Base-by-base conservation (phyloP, 1,284 basidiomycete genomes). In the Cryptococcus sp. region DNA sequence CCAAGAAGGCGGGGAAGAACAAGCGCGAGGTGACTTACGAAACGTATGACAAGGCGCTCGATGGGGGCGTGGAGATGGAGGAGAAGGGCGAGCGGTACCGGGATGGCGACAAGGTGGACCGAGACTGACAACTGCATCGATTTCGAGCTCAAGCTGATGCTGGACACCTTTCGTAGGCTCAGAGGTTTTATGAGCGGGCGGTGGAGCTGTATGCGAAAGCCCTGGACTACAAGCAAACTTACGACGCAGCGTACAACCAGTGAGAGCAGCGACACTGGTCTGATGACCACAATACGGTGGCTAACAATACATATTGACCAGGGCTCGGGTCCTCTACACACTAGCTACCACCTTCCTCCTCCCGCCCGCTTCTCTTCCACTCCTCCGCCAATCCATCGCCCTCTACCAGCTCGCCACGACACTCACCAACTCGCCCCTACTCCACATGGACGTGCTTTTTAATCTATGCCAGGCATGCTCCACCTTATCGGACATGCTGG, bases 31-130 rank as follows among this genome's bases (percentile, higher is more conserved):
- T 63, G 35, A 72, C 70, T 1, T 76, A 77, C 60, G 73, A 76
- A 44, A 75, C 74, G 11, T 76, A 70, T 52, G 76, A 77, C 46
- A 75, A 76, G 42, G 72, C 72, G n/a, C 55, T 77, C 50, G 76
- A 77, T 50, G 74, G 70, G 67, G 77, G 71, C n/a, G 70, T 78
- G 43, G 68, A 72, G 39, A 67, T 68, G 56, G 77, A 79, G 57
- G 77, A 79, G 64, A 76, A 77, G 65, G 77, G 76, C 8, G 77
- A 79, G 59, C 62, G 77, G 38, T 79, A 76, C 56, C 52, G 67
- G 9, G 69, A 71, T 60, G 76, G 77, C n/a, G 76, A 77, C 52
- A 76, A 76, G 66, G 73, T 72, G 50, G 43, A 71, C 36, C 15
- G 20, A 43, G 7, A 21, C 13, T 13, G 13, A 6, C 8, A 6